These are phyloP conservation scores for Aspergillus oerlinghausenensis DNA, from an alignment of 2,329 filamentous ascomycete genomes.

Conservation along the genomic window DNA sequence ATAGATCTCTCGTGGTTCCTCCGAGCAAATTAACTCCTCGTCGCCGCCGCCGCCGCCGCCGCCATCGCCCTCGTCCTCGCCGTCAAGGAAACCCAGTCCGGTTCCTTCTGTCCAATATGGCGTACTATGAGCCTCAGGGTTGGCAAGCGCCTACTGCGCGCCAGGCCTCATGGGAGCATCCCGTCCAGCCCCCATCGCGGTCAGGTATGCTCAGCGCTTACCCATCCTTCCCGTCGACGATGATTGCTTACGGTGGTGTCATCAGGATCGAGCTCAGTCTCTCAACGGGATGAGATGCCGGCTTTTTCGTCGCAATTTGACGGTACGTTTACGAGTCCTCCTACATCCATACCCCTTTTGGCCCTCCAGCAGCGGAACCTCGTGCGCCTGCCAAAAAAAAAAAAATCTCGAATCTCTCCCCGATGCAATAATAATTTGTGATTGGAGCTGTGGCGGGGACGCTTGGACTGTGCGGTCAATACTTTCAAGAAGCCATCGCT, in stretches of 20 bases:
- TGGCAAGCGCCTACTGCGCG: slow-evolving; percentile 57
- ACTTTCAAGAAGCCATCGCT: slow-evolving; percentile 15
- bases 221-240: slow-evolving; percentile 15
- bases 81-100: slow-evolving; percentile 13
- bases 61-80: slow-evolving; percentile 19
- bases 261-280: slow-evolving; percentile 68
- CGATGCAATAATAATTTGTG: background rate
- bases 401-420: background rate
- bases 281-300: slow-evolving; percentile 66
- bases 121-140: slow-evolving; percentile 65
- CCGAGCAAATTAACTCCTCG: slow-evolving; percentile 20
- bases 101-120: slow-evolving; percentile 45
- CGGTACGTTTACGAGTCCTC: slow-evolving; percentile 54
- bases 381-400: background rate
- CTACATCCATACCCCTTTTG: background rate
- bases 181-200: slow-evolving; percentile 61
- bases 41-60: slow-evolving; percentile 10
- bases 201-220: slow-evolving; percentile 52
- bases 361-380: background rate
- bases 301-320: slow-evolving; percentile 87
- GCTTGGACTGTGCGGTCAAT: background rate
- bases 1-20: slow-evolving; percentile 23
- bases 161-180: slow-evolving; percentile 69
- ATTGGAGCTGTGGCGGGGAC: background rate
- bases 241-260: slow-evolving; percentile 7